Evolutionary conservation across 2,329 filamentous ascomycete genomes (phyloP).

Genomic region (Pseudogymnoascus sp.): DNA sequence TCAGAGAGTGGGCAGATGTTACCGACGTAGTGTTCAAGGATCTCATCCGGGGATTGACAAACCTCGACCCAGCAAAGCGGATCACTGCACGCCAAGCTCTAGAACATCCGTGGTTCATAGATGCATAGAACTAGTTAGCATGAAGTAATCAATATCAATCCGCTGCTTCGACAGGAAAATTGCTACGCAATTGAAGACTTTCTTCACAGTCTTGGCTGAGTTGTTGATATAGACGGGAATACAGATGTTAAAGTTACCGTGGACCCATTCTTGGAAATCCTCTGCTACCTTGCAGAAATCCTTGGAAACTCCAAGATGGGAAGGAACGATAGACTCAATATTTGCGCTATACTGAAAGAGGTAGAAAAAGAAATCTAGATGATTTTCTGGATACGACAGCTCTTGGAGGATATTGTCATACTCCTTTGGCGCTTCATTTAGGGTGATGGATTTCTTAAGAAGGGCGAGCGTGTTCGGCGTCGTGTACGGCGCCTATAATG

Average conservation of each 20-base stretch:
- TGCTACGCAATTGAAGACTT: too few relatives aligned
- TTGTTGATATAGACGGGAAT: slow-evolving; percentile 25
- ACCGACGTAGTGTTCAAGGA: slow-evolving; percentile 27
- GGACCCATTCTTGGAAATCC: slow-evolving; percentile 26
- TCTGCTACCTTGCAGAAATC: slow-evolving; percentile 20
- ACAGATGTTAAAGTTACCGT: slow-evolving; percentile 32
- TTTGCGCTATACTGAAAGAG: slow-evolving; percentile 17
- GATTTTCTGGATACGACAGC: slow-evolving; percentile 18
- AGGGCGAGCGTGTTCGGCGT: neutral
- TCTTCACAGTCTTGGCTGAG: slow-evolving; percentile 12
- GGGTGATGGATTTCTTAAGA: slow-evolving; percentile 16
- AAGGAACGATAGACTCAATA: slow-evolving; percentile 24
- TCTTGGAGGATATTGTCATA: neutral
- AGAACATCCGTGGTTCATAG: slow-evolving; percentile 27
- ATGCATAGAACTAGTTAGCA: neutral
- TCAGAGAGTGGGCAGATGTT: slow-evolving; percentile 27
- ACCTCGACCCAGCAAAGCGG: slow-evolving; percentile 28
- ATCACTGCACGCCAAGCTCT: slow-evolving; percentile 30
- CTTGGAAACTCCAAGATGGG: slow-evolving; percentile 21
- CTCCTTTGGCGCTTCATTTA: neutral
- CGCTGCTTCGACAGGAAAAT: too few relatives aligned
- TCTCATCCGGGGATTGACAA: slow-evolving; percentile 26
- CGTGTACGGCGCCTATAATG: neutral
- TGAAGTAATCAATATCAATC: neutral
- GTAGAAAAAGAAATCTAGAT: slow-evolving; percentile 20